phyloP scores from a whole-genome alignment of 306 rosid species.

The Medicago truncatula region MtrunA17r5.0-ANR NC_053049.1:787501-788000 shows the following conservation, averaged over 20 bases:
- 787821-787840: not conserved
- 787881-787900: not conserved
- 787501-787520: slow-evolving; percentile 98
- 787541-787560: slow-evolving; percentile 94
- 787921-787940: not conserved
- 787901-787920: not conserved
- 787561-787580: slow-evolving; percentile 77
- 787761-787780: not conserved
- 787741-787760: not conserved
- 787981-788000: too few relatives aligned
- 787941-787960: too few relatives aligned
- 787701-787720: slow-evolving; percentile 13
- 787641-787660: slow-evolving; percentile 3
- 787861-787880: not conserved
- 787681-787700: slow-evolving; percentile 13
- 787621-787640: slow-evolving; percentile 34
- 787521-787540: slow-evolving; percentile 95
- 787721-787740: slow-evolving; percentile 28
- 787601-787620: slow-evolving; percentile 90
- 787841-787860: not conserved
- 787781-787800: not conserved
- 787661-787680: slow-evolving; percentile 26
- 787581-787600: slow-evolving; percentile 85
- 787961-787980: too few relatives aligned
- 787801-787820: not conserved